Evolutionary conservation across 805 yeast genomes (phyloP).

Genomic region (Candida nonsorbophila): DNA sequence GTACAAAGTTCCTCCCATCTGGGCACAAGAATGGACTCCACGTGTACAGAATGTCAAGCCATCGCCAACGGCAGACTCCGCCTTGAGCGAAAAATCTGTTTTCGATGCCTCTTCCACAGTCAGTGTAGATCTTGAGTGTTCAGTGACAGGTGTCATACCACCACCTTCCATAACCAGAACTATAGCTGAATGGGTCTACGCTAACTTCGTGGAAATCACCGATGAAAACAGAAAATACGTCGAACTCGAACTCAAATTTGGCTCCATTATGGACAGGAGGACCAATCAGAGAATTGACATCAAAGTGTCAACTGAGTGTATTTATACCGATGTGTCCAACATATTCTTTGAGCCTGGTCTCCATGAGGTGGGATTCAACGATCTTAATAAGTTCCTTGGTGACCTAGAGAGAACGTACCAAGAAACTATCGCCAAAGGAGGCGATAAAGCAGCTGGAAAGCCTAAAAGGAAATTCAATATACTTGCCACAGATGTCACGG

Average conservation of each 20-base stretch:
- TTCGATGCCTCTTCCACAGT: conserved; percentile 25
- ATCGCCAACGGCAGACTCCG: conserved; percentile 1
- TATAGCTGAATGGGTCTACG: conserved; percentile 86
- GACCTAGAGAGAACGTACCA: conserved; percentile 49
- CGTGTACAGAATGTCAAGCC: conserved; percentile 5
- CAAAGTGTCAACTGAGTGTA: conserved; percentile 65
- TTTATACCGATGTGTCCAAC: conserved; percentile 50
- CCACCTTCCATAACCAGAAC: conserved; percentile 76
- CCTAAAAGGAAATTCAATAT: conserved; percentile 51
- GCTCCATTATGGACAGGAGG: conserved; percentile 60
- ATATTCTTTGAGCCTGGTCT: conserved; percentile 62
- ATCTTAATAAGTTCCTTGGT: conserved; percentile 48
- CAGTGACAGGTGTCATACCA: conserved; percentile 72
- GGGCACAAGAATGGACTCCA: conserved; percentile 78
- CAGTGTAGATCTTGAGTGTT: conserved; percentile 38
- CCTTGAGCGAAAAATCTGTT: conserved; percentile 19
- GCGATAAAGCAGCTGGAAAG: conserved; percentile 9
- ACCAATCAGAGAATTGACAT: conserved; percentile 58
- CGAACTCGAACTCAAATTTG: conserved; percentile 74
- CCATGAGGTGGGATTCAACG: conserved; percentile 57
- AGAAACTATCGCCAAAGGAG: conserved; percentile 25
- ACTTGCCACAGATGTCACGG: conserved; percentile 59
- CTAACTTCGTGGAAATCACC: conserved; percentile 64
- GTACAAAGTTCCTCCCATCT: conserved; percentile 63
- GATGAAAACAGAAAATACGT: conserved; percentile 47